These are phyloP conservation scores for Rubroboletus pulcherrimus DNA, from an alignment of 768 basidiomycete genomes.

Conservation along the genomic window DNA sequence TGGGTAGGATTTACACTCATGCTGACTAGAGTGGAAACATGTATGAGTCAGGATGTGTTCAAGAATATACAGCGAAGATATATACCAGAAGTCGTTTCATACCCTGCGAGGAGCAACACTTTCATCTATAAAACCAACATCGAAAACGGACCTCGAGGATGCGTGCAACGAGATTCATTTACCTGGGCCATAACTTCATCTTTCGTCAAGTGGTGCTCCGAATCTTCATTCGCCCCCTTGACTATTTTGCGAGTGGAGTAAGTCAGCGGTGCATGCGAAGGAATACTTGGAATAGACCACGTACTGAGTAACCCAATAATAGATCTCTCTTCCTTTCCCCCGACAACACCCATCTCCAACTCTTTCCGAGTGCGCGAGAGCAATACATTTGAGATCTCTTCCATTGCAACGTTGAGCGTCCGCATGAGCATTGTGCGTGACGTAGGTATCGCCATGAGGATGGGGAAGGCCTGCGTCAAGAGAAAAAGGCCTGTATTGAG, in stretches of 20 bases:
- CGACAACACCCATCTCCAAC: conserved; percentile 21
- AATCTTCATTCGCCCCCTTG: conserved; percentile 29
- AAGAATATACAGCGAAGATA: neutral
- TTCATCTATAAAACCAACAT: conserved; percentile 21
- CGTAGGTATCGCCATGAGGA: conserved; percentile 36
- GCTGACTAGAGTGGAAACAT: conserved; percentile 2
- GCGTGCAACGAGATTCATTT: neutral
- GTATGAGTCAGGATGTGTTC: neutral
- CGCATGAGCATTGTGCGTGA: conserved; percentile 25
- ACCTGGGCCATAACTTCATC: conserved; percentile 31
- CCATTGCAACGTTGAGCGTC: conserved; percentile 34
- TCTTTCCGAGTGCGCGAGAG: conserved; percentile 35
- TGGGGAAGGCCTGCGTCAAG: conserved; percentile 35
- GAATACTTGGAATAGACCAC: conserved; percentile 15
- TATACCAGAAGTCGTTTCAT: conserved; percentile 14
- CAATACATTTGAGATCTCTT: conserved; percentile 38
- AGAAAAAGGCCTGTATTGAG: conserved; percentile 32
- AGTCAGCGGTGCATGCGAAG: neutral
- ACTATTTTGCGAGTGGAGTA: conserved; percentile 22
- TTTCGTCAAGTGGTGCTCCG: conserved; percentile 22
- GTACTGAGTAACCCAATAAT: conserved; percentile 24
- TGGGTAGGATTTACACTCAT: conserved; percentile 4
- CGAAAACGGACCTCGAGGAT: conserved; percentile 1
- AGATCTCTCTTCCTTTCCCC: conserved; percentile 22
- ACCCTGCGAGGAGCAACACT: conserved; percentile 10